Percentiles rank a stretch among this genome's conserved stretches.
phyloP scores from a whole-genome alignment of 2,329 filamentous ascomycete species.

The Cercospora nicotianae region DNA sequence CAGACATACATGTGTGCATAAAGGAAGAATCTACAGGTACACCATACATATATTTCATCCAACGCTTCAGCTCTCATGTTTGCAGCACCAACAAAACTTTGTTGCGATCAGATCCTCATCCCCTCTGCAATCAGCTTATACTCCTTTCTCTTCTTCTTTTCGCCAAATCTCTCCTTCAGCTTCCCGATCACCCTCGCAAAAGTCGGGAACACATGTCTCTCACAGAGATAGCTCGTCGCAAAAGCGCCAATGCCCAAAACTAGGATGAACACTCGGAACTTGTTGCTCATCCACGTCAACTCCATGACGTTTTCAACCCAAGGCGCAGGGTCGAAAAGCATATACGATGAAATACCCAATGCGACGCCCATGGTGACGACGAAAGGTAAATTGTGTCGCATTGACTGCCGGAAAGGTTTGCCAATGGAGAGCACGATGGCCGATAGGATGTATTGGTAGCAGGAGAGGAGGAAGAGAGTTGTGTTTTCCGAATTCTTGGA shows the following conservation, averaged over 20 bases:
- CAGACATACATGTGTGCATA: not conserved
- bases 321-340: constrained; percentile 72
- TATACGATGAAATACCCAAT: constrained; percentile 69
- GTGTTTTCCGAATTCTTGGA: constrained; percentile 93
- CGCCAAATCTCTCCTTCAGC: constrained; percentile 56
- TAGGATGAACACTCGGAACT: constrained; percentile 73
- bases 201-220: constrained; percentile 68
- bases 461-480: constrained; percentile 81
- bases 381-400: constrained; percentile 81
- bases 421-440: constrained; percentile 91
- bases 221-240: constrained; percentile 66
- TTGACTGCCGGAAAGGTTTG: constrained; percentile 79
- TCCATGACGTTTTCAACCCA: constrained; percentile 78
- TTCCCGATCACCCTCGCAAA: constrained; percentile 68
- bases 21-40: not conserved
- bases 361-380: constrained; percentile 71
- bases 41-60: not conserved
- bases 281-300: constrained; percentile 70
- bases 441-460: constrained; percentile 91
- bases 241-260: constrained; percentile 70
- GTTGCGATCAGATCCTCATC: constrained; percentile 40
- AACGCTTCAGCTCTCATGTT: not conserved
- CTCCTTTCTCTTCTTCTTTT: constrained; percentile 76
- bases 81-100: not conserved
- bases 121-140: constrained; percentile 80